Evolutionary conservation across 768 basidiomycete species (phyloP), one percentile per base, ranked within the genome.

Genomic region (Psilocybe cyanescens): DNA sequence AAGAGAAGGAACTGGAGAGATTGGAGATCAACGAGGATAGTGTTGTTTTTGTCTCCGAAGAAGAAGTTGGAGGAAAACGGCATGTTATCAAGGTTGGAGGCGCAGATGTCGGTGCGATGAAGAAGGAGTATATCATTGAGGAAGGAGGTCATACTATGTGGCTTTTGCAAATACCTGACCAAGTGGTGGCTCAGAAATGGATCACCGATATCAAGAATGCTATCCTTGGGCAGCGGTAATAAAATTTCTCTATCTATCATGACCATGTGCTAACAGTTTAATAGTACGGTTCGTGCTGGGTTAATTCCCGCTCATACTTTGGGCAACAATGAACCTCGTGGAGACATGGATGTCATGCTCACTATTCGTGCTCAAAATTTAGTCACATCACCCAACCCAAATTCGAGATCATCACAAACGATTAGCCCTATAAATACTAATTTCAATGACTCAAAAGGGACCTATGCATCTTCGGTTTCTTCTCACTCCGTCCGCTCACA

Each of bases 321-420:
- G 3, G 76, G 79, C 19, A 78, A 76, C 14, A 75, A 82, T 29
- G 91, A 91, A 62, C 90, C 90, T 19, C 81, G 86, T 49, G 91
- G 91, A 5, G 91, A 93, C 68, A 84, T 93, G 78, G 91, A 93
- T 70, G 91, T 92, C 50, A 90, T 92, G 84, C 79, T 93, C 37
- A 88, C 89, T 31, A 91, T 93, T 80, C 87, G 87, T 51, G 79
- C 85, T 33, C 89, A 91, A 66, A 86, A 83, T n/a, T 74, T 86
- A 56, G 76, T 80, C 64, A 76, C 78, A 29, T 72, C 73, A 55
- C 71, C 68, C 19, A 65, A 35, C 46, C 57, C 58, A 50, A 66
- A 49, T 48, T 52, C 66, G 50, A 68, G 60, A 41, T 55, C 70
- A 48, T 58, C 44, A 45, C 61, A 56, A 31, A 52, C 58, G 28